Evolutionary conservation across 495 filamentous ascomycete species (phyloP).

Genomic region (Podospora australis): DNA sequence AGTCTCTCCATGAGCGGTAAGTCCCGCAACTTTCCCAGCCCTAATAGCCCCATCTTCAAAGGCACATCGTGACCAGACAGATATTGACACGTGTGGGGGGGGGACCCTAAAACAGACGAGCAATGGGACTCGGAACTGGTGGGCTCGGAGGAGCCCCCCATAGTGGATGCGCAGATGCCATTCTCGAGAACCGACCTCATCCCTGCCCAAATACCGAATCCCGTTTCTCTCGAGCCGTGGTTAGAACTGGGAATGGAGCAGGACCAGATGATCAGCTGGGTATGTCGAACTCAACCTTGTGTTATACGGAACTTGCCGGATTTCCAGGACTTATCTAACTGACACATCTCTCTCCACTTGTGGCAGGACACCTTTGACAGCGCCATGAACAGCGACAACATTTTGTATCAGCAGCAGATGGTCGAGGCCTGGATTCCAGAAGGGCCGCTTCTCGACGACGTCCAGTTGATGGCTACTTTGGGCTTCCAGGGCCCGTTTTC

Average conservation of each 20-base stretch:
- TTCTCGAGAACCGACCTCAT: not conserved
- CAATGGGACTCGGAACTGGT: not conserved
- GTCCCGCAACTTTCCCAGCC: not conserved
- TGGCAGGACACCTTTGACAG: not conserved
- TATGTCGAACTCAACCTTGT: not conserved
- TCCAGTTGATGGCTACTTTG: not conserved
- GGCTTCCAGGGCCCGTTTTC: not conserved
- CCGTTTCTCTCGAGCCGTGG: no score
- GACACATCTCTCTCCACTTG: not conserved
- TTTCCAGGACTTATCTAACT: not conserved
- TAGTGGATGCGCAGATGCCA: not conserved
- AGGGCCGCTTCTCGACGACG: not conserved
- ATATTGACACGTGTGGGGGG: not conserved
- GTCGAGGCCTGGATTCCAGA: conserved; percentile 1
- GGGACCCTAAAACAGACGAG: not conserved
- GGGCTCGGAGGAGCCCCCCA: not conserved
- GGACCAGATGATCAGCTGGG: conserved; percentile 2
- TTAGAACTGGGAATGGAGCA: not conserved
- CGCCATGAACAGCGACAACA: not conserved
- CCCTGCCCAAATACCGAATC: not conserved
- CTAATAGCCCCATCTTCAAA: not conserved
- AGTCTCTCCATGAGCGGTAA: not conserved
- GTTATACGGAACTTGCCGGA: not conserved
- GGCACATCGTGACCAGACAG: not conserved
- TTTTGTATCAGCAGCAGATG: not conserved